These are phyloP conservation scores for Hortaea werneckii DNA, from an alignment of 2,329 filamentous ascomycete species.

Conservation along the genomic window DNA sequence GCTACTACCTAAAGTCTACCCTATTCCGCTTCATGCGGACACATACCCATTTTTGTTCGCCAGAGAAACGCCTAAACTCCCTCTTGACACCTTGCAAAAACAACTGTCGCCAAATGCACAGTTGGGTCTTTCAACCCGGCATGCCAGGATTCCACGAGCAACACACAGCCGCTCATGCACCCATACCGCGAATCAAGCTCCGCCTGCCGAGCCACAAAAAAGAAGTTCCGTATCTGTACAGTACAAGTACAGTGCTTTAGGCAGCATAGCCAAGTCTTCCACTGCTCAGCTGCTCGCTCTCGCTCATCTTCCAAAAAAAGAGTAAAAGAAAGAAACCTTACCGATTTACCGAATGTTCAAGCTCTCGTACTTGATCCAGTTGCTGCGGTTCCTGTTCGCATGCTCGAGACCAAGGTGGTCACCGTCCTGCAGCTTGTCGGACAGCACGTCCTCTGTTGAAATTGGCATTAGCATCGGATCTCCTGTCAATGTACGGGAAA, in stretches of 20 bases:
- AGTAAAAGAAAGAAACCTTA: too few relatives aligned
- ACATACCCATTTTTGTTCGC: background rate
- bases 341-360: slow-evolving; percentile 48
- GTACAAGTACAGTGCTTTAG: background rate
- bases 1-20: background rate
- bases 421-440: slow-evolving; percentile 33
- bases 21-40: background rate
- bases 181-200: too few relatives aligned
- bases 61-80: background rate
- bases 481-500: background rate
- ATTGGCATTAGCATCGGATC: background rate
- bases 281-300: too few relatives aligned
- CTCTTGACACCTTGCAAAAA: background rate
- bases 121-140: too few relatives aligned
- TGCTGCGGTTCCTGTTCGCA: slow-evolving; percentile 49
- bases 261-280: background rate
- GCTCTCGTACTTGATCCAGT: slow-evolving; percentile 51
- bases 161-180: too few relatives aligned
- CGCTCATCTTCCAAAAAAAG: background rate
- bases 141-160: too few relatives aligned
- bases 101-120: background rate
- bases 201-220: too few relatives aligned
- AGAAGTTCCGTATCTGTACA: background rate
- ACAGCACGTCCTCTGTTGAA: slow-evolving; percentile 35
- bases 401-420: slow-evolving; percentile 48